Evolutionary conservation across 805 yeast species (phyloP).

Genomic region (Starmerella vitae): DNA sequence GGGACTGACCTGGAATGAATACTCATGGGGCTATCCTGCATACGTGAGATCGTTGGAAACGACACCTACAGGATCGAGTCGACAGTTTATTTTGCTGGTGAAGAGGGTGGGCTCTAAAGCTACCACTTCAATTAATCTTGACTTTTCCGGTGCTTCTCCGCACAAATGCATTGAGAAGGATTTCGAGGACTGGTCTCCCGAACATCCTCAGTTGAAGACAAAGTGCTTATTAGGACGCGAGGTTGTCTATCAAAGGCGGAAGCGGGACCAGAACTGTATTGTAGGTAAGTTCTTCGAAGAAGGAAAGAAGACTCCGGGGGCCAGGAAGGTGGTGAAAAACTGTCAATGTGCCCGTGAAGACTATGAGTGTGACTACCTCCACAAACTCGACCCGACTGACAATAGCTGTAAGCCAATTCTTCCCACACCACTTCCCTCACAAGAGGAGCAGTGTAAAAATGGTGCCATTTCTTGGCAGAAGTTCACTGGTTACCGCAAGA

Average conservation of each 20-base stretch:
- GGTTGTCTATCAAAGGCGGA: conserved; percentile 44
- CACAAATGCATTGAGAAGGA: conserved; percentile 55
- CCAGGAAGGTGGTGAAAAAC: conserved; percentile 44
- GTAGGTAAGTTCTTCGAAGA: conserved; percentile 22
- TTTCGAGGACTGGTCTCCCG: conserved; percentile 51
- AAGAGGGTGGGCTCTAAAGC: conserved; percentile 35
- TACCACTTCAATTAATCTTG: conserved; percentile 38
- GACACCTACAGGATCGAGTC: conserved; percentile 80
- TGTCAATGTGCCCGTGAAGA: conserved; percentile 81
- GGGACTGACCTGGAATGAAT: conserved; percentile 57
- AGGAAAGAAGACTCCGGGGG: conserved; percentile 35
- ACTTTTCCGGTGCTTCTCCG: conserved; percentile 39
- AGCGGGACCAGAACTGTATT: conserved; percentile 51
- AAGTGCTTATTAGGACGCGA: conserved; percentile 61
- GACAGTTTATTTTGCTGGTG: conserved; percentile 58
- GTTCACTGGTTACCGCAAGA: conserved; percentile 83
- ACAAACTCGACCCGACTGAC: conserved; percentile 42
- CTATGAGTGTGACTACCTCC: conserved; percentile 90
- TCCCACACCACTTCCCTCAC: conserved; percentile 46
- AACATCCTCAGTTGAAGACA: conserved; percentile 35
- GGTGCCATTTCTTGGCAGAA: conserved; percentile 49
- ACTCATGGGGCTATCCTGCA: conserved; percentile 23
- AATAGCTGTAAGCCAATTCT: conserved; percentile 77
- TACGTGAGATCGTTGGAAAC: conserved; percentile 67
- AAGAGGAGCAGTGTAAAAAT: conserved; percentile 16